Conservation (phyloP, 2,329 filamentous ascomycete species). For the Alternaria atra region DNA sequence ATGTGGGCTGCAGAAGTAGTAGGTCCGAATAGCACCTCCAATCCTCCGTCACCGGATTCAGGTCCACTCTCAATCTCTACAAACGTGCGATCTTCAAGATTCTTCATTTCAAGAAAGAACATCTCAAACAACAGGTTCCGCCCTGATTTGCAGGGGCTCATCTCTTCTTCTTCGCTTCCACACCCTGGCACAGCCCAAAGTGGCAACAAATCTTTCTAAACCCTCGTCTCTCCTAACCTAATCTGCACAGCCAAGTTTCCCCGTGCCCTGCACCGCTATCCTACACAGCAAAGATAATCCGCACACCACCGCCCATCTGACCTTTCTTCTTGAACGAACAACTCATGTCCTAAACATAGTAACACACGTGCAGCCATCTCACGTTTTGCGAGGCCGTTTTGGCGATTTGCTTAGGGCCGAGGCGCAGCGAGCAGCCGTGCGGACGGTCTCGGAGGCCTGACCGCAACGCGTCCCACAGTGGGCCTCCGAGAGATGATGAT, state of each 20-base stretch:
- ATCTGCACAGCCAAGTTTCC: not conserved
- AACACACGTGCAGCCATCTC: slow-evolving; percentile 2
- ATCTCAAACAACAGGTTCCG: not conserved
- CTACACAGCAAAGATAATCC: slow-evolving; percentile 7
- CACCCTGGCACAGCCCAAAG: slow-evolving; percentile 11
- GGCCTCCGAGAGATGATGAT: slow-evolving; percentile 9
- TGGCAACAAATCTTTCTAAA: slow-evolving; percentile 8
- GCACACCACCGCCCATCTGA: not conserved
- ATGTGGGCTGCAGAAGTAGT: not conserved
- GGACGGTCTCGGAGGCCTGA: slow-evolving; percentile 2
- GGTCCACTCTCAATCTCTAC: not conserved
- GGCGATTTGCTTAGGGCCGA: not conserved
- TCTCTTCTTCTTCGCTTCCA: slow-evolving; percentile 8
- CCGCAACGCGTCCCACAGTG: slow-evolving; percentile 4
- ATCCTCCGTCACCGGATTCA: not conserved
- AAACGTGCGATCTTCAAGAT: not conserved
- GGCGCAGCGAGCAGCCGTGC: slow-evolving; percentile 4
- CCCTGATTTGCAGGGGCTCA: slow-evolving; percentile 7
- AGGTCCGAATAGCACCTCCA: not conserved
- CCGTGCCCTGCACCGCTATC: not conserved
- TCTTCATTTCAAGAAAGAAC: not conserved
- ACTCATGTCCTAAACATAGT: slow-evolving; percentile 1
- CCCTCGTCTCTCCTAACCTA: not conserved
- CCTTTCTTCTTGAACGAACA: slow-evolving; percentile 5
- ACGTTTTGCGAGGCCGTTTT: not conserved